These are phyloP conservation scores for Fusarium armeniacum DNA, from an alignment of 2,329 filamentous ascomycete genomes.

Conservation along the genomic window DNA sequence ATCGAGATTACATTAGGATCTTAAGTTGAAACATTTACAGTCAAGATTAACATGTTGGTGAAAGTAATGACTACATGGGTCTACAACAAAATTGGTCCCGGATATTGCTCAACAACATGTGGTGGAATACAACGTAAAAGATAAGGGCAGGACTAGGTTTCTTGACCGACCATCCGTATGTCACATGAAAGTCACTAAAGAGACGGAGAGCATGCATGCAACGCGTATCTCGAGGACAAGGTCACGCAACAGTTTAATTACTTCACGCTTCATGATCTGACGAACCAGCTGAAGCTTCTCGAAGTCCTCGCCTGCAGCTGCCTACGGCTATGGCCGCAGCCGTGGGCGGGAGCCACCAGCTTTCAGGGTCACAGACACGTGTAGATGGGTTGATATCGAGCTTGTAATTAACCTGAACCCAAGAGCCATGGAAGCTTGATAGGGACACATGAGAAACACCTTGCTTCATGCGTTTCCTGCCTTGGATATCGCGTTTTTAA, in stretches of 20 bases:
- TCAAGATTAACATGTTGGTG: slow-evolving; percentile 14
- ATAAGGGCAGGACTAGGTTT: slow-evolving; percentile 11
- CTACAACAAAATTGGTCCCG: not conserved
- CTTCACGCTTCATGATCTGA: slow-evolving; percentile 17
- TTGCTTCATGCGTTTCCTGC: slow-evolving; percentile 22
- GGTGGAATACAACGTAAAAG: slow-evolving; percentile 3
- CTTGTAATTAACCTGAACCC: slow-evolving; percentile 24
- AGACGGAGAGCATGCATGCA: slow-evolving; percentile 14
- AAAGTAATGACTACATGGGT: not conserved
- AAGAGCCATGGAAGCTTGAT: slow-evolving; percentile 7
- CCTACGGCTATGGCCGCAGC: slow-evolving; percentile 29
- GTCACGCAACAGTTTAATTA: slow-evolving; percentile 31
- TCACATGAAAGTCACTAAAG: slow-evolving; percentile 6
- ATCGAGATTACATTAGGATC: slow-evolving; percentile 35
- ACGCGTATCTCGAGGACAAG: slow-evolving; percentile 19
- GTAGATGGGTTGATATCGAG: slow-evolving; percentile 19
- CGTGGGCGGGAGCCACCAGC: slow-evolving; percentile 38
- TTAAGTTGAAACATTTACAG: slow-evolving; percentile 38
- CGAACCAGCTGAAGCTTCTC: slow-evolving; percentile 31
- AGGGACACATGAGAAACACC: slow-evolving; percentile 12
- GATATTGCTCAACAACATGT: slow-evolving; percentile 9
- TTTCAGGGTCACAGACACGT: slow-evolving; percentile 35
- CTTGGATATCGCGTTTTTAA: slow-evolving; percentile 18
- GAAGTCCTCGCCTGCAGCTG: slow-evolving; percentile 25
- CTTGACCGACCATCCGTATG: slow-evolving; percentile 9